Base-by-base conservation (phyloP, 257 asterid species). In the Fraxinus americana region DNA sequence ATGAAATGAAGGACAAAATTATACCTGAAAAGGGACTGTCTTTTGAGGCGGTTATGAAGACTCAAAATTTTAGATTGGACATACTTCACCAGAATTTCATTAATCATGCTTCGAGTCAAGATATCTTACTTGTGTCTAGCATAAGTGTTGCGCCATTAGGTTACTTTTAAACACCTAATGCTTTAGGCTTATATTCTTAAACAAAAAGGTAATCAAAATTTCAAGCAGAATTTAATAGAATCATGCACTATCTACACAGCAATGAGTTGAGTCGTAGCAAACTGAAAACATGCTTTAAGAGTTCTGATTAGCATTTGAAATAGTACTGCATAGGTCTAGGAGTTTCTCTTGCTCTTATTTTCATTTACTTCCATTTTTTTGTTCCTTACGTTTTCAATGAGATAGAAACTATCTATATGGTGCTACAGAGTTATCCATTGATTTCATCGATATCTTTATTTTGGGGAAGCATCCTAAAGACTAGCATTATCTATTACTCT, bases 1-100 rank as follows among this genome's bases (percentile, higher is more conserved):
- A 63, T 11, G n/a, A 63, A 25, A 27, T 7, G 69, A n/a, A 54
- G 65, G 65, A 54, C 8, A 25, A 63, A 63, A 16, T 19, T 1
- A 59, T 1, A 1, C 30, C 30, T 21, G 29, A 59, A 59, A 59
- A 8, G 13, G 30, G 11, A 41, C 21, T 43, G 65, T 43, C 67
- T 57, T 35, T 54, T 21, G 69, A 23, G 76, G 16, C 14, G 57
- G 57, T 50, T 43, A 54, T 12, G 27, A 57, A 79, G 74, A 65
- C 57, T 77, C 82, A 70, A 19, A 32, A 66, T 23, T 23, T 39
- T 38, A 45, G 71, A 45, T n/a, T 23, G 70, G 48, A 74, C 75
- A 72, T 41, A 77, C 32, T 54, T 36, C 8, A 71, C 48, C 10
- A 73, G 75, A 67, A 61, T 72, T 82, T 81, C 11, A 63, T 67